Evolutionary conservation across 139 green algal species (phyloP).

Genomic region (Microglena sp.): DNA sequence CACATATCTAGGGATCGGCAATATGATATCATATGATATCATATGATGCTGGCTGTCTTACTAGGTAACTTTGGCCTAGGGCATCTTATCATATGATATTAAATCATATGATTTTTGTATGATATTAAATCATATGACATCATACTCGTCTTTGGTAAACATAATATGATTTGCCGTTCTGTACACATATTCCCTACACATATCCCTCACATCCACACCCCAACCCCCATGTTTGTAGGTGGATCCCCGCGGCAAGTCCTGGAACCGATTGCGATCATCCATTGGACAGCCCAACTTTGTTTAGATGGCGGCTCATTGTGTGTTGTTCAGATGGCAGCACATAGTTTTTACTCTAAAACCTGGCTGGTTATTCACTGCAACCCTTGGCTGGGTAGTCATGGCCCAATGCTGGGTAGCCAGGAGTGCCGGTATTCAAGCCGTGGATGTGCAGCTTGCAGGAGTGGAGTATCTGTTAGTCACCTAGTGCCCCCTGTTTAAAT

Average conservation of each 20-base stretch:
- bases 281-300: conserved; percentile 79
- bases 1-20: too few relatives aligned
- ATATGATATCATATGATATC: too few relatives aligned
- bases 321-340: too few relatives aligned
- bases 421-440: too few relatives aligned
- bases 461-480: too few relatives aligned
- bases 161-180: neutral
- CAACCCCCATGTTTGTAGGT: conserved; percentile 31
- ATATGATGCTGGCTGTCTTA: neutral
- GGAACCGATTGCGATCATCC: conserved; percentile 69
- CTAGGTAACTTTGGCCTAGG: neutral
- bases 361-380: too few relatives aligned
- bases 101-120: neutral
- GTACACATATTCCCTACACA: neutral
- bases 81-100: neutral
- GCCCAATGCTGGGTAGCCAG: too few relatives aligned
- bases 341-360: too few relatives aligned
- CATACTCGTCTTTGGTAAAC: neutral
- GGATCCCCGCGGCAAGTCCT: conserved; percentile 78
- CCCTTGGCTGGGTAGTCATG: too few relatives aligned
- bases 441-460: too few relatives aligned
- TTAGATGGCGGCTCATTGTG: too few relatives aligned
- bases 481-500: too few relatives aligned
- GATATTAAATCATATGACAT: neutral
- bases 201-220: conserved; percentile 1